Base-by-base conservation (phyloP, 371 early-diverging fungal genomes). In the Mucor plumbeus region DNA sequence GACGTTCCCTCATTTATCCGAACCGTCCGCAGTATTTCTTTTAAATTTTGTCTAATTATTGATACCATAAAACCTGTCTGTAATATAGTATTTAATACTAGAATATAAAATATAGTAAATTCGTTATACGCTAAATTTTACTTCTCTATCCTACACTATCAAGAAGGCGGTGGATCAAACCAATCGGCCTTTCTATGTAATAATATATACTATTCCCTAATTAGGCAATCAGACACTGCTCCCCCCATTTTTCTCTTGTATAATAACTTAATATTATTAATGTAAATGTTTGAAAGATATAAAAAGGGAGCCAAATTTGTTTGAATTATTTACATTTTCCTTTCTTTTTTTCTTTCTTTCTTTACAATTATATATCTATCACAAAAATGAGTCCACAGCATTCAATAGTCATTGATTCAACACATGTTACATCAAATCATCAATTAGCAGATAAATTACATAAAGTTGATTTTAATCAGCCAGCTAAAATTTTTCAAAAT, bases 401-500 rank as follows among this genome's bases (percentile, higher is more conserved):
- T 65, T 59, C 59, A 21, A 59, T 63, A 34, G 36, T 69, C 11
- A 69, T 69, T 15, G 59, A 69, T 26, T 57, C 68, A 11, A 39
- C 60, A 35, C 63, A 64, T 19, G 47, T 53, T 14, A 63, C 50
- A 58, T 19, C 35, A 9, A 36, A 53, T 53, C 26, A 36, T 21
- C 48, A 48, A 35, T 39, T 53, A 26, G 38, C 48, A 26, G 63
- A 75, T 21, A 72, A 67, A 34, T 38, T 81, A 34, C 47, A 69
- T 13, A 47, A 72, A 8, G 65, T 72, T 10, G 76, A 82, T 63
- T 79, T 77, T 35, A 36, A 74, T 19, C 62, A 76, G 13, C 78
- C 80, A 36, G 73, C 82, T 17, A 79, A 79, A 31, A 68, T 79
- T 14, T 69, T 79, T 44, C 76, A 76, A 54, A 70, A 65, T 31